Percentiles rank a stretch among this genome's conserved stretches.
phyloP scores from a whole-genome alignment of 495 filamentous ascomycete species.

The Xylaria nigripes region DNA sequence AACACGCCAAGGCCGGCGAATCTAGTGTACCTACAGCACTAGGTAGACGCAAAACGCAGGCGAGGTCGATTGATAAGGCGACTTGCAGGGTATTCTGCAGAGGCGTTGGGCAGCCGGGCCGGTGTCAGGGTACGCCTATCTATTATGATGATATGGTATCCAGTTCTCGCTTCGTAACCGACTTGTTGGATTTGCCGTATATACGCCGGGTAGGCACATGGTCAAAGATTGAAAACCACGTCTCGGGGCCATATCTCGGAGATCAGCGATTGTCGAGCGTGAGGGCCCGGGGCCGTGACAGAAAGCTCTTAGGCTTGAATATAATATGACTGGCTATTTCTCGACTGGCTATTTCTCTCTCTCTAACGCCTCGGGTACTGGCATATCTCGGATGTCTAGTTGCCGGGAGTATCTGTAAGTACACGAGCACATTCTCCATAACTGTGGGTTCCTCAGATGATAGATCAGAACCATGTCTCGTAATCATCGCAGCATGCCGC shows the following conservation, averaged over 20 bases:
- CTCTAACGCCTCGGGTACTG: conserved; percentile 2
- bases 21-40: background rate
- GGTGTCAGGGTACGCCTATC: background rate
- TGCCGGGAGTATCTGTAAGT: conserved; percentile 3
- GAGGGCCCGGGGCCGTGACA: background rate
- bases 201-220: too few relatives aligned
- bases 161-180: background rate
- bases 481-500: background rate
- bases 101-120: background rate
- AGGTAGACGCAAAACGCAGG: background rate
- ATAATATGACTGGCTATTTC: background rate
- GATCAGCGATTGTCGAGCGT: background rate
- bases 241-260: background rate
- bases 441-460: background rate
- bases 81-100: background rate
- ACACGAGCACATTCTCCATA: conserved; percentile 1
- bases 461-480: background rate
- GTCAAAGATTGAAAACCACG: background rate
- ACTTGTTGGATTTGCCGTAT: background rate
- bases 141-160: background rate
- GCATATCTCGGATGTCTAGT: conserved; percentile 6
- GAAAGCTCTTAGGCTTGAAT: conserved; percentile 2
- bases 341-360: too few relatives aligned
- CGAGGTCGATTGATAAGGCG: conserved; percentile 2
- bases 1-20: background rate